A percentile compares a stretch with the other conserved stretches of the same genome.
Evolutionary conservation across 2,329 filamentous ascomycete genomes (phyloP).

Genomic region (Zymoseptoria brevis): DNA sequence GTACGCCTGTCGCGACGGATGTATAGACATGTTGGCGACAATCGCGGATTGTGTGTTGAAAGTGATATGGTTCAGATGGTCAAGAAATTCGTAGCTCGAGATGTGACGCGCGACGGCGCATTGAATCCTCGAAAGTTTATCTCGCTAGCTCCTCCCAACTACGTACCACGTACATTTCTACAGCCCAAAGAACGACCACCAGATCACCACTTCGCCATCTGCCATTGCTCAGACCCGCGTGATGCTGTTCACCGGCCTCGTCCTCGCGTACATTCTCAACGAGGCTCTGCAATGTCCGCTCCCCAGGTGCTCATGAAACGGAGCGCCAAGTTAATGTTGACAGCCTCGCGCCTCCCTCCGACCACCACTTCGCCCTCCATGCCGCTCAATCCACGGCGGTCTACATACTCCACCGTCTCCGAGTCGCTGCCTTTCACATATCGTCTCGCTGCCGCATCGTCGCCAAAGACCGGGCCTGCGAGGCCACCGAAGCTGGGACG

Average conservation of each 20-base stretch:
- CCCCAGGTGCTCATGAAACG: conserved; percentile 15
- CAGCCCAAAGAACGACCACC: background rate
- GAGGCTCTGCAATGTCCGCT: conserved; percentile 21
- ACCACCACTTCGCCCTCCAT: background rate
- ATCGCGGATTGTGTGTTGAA: background rate
- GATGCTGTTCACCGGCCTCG: conserved; percentile 14
- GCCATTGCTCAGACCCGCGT: background rate
- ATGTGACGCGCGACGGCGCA: background rate
- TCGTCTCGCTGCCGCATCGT: conserved; percentile 30
- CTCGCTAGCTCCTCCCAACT: background rate
- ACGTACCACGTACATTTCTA: background rate
- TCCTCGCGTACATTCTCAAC: conserved; percentile 14
- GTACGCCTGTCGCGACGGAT: conserved; percentile 86
- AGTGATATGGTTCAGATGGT: background rate
- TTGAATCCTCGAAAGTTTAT: background rate
- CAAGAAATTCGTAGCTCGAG: background rate
- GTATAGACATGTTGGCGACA: conserved; percentile 31
- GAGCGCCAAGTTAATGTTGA: conserved; percentile 13
- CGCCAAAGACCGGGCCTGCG: conserved; percentile 28
- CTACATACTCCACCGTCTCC: conserved; percentile 2
- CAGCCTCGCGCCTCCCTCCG: conserved; percentile 9
- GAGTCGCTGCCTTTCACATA: conserved; percentile 27
- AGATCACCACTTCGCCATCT: background rate
- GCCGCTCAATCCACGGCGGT: conserved; percentile 2
- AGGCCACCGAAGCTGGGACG: conserved; percentile 44